These are phyloP conservation scores for Boletellus emodensis DNA, from an alignment of 768 basidiomycete species.

Conservation along the genomic window DNA sequence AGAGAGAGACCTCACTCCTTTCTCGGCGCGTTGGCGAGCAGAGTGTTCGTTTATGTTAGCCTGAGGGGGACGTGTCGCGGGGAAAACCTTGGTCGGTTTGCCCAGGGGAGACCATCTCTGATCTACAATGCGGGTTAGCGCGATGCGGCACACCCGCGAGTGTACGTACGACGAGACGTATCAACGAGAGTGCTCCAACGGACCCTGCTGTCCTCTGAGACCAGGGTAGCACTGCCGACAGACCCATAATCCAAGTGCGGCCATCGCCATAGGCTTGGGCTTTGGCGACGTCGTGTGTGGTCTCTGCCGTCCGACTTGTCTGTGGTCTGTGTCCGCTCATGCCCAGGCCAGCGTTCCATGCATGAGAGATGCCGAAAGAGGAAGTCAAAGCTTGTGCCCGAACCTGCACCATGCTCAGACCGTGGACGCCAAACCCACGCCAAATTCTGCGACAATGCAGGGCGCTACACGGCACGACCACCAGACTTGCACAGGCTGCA, in stretches of 20 bases:
- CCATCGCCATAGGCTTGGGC: slow-evolving; percentile 37
- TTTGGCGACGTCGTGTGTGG: slow-evolving; percentile 29
- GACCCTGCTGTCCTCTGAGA: slow-evolving; percentile 39
- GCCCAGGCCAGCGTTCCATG: slow-evolving; percentile 74
- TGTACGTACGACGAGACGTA: slow-evolving; percentile 22
- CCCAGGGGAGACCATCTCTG: slow-evolving; percentile 31
- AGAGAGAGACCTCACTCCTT: slow-evolving; percentile 47
- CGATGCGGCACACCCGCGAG: neutral
- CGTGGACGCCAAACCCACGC: slow-evolving; percentile 43
- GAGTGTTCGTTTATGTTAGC: slow-evolving; percentile 30
- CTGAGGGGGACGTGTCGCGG: slow-evolving; percentile 46
- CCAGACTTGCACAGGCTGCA: slow-evolving; percentile 28
- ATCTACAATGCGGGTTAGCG: slow-evolving; percentile 22
- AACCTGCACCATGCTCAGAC: slow-evolving; percentile 44
- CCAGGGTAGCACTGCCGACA: slow-evolving; percentile 53
- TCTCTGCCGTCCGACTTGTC: slow-evolving; percentile 19
- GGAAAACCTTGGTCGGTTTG: slow-evolving; percentile 47
- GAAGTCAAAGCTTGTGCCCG: slow-evolving; percentile 16
- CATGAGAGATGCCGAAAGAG: slow-evolving; percentile 36
- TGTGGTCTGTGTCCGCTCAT: slow-evolving; percentile 31
- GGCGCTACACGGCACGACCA: slow-evolving; percentile 42
- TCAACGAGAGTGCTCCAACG: slow-evolving; percentile 50
- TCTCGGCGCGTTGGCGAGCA: slow-evolving; percentile 53
- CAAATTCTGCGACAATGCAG: slow-evolving; percentile 34
- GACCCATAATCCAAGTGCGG: slow-evolving; percentile 57